Evolutionary conservation across 2,329 filamentous ascomycete species (phyloP), one percentile per base, ranked within the genome.

Genomic region (Sarocladium kiliense): DNA sequence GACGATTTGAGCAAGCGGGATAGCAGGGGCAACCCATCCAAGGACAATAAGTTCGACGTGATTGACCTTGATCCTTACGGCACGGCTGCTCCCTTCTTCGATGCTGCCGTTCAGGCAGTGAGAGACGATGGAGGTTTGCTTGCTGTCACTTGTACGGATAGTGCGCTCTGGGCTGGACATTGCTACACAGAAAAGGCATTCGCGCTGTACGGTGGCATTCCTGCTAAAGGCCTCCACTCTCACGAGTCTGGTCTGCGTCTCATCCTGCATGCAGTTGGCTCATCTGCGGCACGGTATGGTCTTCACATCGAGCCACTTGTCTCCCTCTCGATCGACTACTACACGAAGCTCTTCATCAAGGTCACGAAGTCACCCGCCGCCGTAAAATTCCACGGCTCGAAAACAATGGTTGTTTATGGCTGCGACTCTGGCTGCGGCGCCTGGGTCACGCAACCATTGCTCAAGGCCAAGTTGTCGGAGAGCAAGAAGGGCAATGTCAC

Each of bases 11-110:
- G 78, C 44, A 66, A 72, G 54, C 62, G 70, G 44, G 69, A 75
- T 57, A 65, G 72, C 56, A 62, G 66, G 21, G 68, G 74, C 58
- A 71, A 71, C 53, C 68, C 72, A 1, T 64, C 66, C 45, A 72
- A 68, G 53, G 67, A 70, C 30, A 73, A 74, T 59, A 79, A 84
- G 65, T 99, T 96, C 68, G 90, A 97, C 69, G 92, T 97, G 21
- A 94, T 99, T 60, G 94, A 99, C 68, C 80, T 99, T 27, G 94
- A 99, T 68, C 94, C 94, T 0, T 99, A 99, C 64, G 94, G 94
- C 41, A 95, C 91, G 0, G 94, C 93, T 1, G 90, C 89, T 10
- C 89, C 90, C 1, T 99, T 99, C 70, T 80, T 99, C 54, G 94
- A 99, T 67, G 86, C 90, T 1, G 91, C 94, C 1, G 77, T 99